Percentiles rank a stretch among this genome's conserved stretches.
phyloP scores from a whole-genome alignment of 202 grass and related monocot genomes.

The Carex sylvatica region DNA sequence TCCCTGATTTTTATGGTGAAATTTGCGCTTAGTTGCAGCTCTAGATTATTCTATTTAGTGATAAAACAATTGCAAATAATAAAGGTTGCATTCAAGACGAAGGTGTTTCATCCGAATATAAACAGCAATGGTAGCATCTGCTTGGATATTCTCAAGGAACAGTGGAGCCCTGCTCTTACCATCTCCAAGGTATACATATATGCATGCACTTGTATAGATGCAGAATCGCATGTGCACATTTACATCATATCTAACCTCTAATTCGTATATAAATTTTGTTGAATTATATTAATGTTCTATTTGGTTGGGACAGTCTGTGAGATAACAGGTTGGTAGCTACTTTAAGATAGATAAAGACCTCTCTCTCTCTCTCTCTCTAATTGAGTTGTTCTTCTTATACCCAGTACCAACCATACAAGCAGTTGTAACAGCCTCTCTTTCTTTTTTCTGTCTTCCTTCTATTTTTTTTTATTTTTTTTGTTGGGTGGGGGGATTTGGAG shows the following conservation, averaged over 20 bases:
- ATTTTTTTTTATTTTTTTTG: neutral
- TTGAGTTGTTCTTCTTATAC: neutral
- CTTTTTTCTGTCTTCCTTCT: neutral
- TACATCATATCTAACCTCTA: neutral
- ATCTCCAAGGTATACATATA: conserved; percentile 65
- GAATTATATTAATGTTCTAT: neutral
- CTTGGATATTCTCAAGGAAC: conserved; percentile 92
- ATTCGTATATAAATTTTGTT: conserved; percentile 8
- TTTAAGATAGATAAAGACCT: neutral
- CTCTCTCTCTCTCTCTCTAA: neutral
- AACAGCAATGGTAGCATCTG: conserved; percentile 93
- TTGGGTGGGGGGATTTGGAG: neutral
- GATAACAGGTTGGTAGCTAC: neutral
- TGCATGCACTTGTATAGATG: neutral
- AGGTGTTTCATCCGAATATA: conserved; percentile 87
- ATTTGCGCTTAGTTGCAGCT: too few species aligned
- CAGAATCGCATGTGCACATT: neutral
- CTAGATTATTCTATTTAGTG: neutral
- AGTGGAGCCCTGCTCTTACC: conserved; percentile 87
- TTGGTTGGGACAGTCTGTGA: neutral
- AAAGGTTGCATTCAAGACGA: conserved; percentile 86
- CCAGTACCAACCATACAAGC: neutral
- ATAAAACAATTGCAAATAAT: conserved; percentile 18
- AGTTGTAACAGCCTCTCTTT: neutral
- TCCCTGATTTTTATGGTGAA: too few species aligned